Percentiles rank a stretch among this genome's conserved stretches.
Conservation (phyloP, 345 rosid species). For the Populus deltoides region DNA sequence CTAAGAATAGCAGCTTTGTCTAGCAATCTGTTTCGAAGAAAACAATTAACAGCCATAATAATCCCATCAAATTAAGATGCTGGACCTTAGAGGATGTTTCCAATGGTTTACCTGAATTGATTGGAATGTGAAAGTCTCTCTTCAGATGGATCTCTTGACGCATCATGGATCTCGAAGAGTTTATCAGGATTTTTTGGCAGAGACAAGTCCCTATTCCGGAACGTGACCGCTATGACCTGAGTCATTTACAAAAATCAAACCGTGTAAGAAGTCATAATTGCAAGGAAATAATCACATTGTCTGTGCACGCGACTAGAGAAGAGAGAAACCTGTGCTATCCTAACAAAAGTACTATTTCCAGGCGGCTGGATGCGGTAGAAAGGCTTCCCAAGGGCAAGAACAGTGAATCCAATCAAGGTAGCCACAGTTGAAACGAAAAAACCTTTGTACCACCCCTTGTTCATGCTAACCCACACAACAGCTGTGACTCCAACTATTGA, state of each 20-base stretch:
- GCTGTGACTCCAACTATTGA: constrained; percentile 9
- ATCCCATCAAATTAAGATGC: too few relatives aligned
- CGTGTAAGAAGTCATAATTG: not conserved
- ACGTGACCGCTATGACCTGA: not conserved
- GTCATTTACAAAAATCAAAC: not conserved
- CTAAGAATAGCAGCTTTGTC: constrained; percentile 21
- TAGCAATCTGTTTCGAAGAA: constrained; percentile 8
- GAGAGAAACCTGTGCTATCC: constrained; percentile 2
- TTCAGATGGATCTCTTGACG: not conserved
- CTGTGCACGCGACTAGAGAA: not conserved
- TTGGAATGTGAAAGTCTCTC: not conserved
- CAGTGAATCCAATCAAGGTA: not conserved
- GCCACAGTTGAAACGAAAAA: not conserved
- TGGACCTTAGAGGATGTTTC: not conserved
- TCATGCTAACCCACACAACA: constrained; percentile 22
- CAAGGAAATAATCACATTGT: not conserved
- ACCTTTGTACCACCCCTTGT: constrained; percentile 14
- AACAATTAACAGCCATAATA: not conserved
- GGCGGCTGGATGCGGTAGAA: constrained; percentile 9
- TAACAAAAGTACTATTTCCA: constrained; percentile 12
- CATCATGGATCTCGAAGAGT: constrained; percentile 7
- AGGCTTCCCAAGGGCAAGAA: constrained; percentile 12
- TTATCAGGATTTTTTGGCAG: not conserved
- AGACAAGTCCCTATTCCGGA: constrained; percentile 1
- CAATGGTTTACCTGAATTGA: constrained; percentile 9